phyloP scores from a whole-genome alignment of 2,329 filamentous ascomycete species.

The Colletotrichum echinochloae region DNA sequence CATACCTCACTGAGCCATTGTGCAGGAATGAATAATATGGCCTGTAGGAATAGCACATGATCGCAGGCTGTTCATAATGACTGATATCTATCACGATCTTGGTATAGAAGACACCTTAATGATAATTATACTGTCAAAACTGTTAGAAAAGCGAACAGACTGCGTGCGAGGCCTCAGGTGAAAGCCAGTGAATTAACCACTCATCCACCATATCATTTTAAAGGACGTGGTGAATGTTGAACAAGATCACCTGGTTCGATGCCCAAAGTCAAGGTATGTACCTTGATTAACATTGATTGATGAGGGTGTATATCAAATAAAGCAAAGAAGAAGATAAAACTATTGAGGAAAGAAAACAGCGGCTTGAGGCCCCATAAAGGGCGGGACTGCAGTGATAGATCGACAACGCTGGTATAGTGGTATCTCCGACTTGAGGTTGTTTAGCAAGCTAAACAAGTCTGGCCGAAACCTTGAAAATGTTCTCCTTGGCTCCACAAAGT shows the following conservation, averaged over 20 bases:
- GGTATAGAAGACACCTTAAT: neutral
- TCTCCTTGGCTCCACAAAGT: too few relatives aligned
- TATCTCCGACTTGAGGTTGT: neutral
- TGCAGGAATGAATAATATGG: too few relatives aligned
- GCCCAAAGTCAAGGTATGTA: neutral
- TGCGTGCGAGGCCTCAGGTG: too few relatives aligned
- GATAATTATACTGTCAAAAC: neutral
- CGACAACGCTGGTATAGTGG: neutral
- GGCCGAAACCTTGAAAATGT: too few relatives aligned
- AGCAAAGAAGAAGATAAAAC: too few relatives aligned
- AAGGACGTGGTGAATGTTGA: neutral
- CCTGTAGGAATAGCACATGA: conserved; percentile 14
- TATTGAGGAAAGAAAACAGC: too few relatives aligned
- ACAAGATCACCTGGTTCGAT: neutral
- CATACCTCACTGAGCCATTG: conserved; percentile 9
- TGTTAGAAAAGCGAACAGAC: neutral
- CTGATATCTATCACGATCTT: neutral
- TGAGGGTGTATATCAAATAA: too few relatives aligned
- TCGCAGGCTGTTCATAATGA: neutral
- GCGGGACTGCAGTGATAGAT: too few relatives aligned
- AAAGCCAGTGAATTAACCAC: neutral
- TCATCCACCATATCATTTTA: neutral
- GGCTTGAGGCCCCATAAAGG: neutral
- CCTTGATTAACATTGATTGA: neutral
- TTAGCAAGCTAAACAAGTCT: too few relatives aligned